Evolutionary conservation across 2,329 filamentous ascomycete genomes (phyloP), one percentile per base, ranked within the genome.

Genomic region (Cucurbitaria berberidis): DNA sequence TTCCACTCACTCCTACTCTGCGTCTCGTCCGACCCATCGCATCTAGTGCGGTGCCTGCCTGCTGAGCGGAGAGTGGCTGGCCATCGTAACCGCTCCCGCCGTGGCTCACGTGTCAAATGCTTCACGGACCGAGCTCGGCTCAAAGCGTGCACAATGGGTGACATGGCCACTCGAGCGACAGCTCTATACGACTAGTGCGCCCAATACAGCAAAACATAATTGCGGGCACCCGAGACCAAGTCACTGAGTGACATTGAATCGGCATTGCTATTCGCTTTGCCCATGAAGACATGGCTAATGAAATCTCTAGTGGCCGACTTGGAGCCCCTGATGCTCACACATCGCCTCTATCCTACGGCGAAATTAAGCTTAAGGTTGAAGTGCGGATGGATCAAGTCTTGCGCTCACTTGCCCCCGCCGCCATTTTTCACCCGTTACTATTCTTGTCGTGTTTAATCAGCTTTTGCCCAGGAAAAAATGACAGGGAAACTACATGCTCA

Each of bases 381-480:
- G 48, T 5, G 48, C 46, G 51, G 47, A 43, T 51, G 51, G 50
- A 55, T 52, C 24, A 42, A 46, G 49, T 30, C 26, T 51, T 53
- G 55, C 41, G 41, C 53, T 58, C 53, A 51, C 55, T 64, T 60
- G 57, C 59, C 42, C 56, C 53, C 48, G 54, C 55, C 42, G 35
- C 39, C 18, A n/a, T n/a, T 53, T 51, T 30, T 41, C 34, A 49
- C 35, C 26, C 41, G 52, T 57, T 63, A 41, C 66, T 70, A 70
- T 69, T 69, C 51, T 62, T 62, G 56, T 63, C 51, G 15, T 40
- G 44, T 51, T 70, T 63, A 69, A 63, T 72, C 65, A 71, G 66
- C 68, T 42, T 3, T 36, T 45, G 53, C 51, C 57, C 62, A 47
- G 55, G 59, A 67, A 63, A 67, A 51, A 47, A 41, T 49, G 51